Evolutionary conservation across 2,329 filamentous ascomycete genomes (phyloP).

Genomic region (Mycosphaerella arachidis): DNA sequence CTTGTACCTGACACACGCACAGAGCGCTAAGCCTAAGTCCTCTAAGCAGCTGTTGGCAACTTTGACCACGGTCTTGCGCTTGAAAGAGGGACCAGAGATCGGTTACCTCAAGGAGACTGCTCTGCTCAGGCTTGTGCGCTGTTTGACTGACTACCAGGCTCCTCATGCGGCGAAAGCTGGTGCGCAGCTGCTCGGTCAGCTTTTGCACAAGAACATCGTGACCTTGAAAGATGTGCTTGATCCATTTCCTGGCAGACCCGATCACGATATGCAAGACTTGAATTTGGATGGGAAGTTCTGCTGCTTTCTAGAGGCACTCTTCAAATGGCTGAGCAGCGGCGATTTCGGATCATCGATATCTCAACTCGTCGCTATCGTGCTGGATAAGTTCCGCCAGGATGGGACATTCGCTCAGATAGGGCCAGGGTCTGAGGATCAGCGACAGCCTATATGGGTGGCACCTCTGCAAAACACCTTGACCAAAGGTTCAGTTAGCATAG

Average conservation of each 20-base stretch:
- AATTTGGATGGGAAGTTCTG: not conserved
- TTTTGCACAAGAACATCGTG: slow-evolving; percentile 18
- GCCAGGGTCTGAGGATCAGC: not conserved
- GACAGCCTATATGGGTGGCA: slow-evolving; percentile 21
- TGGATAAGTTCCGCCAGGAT: slow-evolving; percentile 30
- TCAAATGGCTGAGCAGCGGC: slow-evolving; percentile 33
- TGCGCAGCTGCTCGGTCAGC: slow-evolving; percentile 18
- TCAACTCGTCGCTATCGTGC: slow-evolving; percentile 26
- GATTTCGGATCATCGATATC: slow-evolving; percentile 33
- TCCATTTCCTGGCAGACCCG: not conserved
- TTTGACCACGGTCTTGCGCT: slow-evolving; percentile 37
- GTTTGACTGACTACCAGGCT: slow-evolving; percentile 15
- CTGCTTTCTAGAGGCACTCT: slow-evolving; percentile 15
- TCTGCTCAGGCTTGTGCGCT: slow-evolving; percentile 25
- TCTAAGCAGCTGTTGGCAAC: slow-evolving; percentile 43
- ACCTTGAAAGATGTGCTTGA: slow-evolving; percentile 7
- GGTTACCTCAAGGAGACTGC: slow-evolving; percentile 8
- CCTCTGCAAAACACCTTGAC: slow-evolving; percentile 17
- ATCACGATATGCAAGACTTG: too few relatives aligned
- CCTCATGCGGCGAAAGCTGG: slow-evolving; percentile 15
- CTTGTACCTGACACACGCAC: slow-evolving; percentile 41
- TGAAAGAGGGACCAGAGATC: slow-evolving; percentile 7
- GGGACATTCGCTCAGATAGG: not conserved
- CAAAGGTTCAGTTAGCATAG: slow-evolving; percentile 10
- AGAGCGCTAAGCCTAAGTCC: slow-evolving; percentile 44